phyloP scores from a whole-genome alignment of 1,284 basidiomycete genomes.

The Rhodotorula mucilaginosa region DNA sequence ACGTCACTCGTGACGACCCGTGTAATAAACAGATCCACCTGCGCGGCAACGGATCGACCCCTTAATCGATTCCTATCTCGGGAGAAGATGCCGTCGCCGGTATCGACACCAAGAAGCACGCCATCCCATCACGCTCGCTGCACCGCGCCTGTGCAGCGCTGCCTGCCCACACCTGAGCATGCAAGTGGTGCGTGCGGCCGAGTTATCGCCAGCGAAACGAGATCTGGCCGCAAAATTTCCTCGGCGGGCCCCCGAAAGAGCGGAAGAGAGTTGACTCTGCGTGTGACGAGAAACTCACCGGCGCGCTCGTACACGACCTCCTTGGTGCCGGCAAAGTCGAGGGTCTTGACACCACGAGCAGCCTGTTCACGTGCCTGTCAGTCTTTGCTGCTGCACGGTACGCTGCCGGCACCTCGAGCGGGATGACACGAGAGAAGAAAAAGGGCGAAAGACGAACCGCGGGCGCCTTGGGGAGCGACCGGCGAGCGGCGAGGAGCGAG shows the following conservation, averaged over 20 bases:
- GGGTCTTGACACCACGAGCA: slow-evolving; percentile 77
- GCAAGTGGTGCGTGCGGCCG: too few species aligned
- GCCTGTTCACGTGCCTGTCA: background rate
- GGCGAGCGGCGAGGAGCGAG: slow-evolving; percentile 27
- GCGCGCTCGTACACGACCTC: slow-evolving; percentile 85
- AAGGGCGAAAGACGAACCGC: background rate
- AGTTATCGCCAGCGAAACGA: background rate
- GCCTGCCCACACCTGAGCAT: too few species aligned
- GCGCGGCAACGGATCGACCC: too few species aligned
- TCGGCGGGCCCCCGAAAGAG: background rate
- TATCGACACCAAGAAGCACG: background rate
- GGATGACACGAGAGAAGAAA: background rate
- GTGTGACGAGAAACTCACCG: slow-evolving; percentile 17
- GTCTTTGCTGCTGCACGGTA: background rate
- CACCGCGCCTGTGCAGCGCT: background rate
- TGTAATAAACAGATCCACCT: too few species aligned
- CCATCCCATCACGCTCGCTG: background rate
- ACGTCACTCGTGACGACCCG: too few species aligned
- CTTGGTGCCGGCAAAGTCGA: slow-evolving; percentile 94
- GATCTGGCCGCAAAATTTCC: background rate
- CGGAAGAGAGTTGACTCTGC: slow-evolving; percentile 1
- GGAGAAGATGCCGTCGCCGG: too few species aligned
- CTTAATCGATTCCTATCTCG: too few species aligned
- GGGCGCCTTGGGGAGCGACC: slow-evolving; percentile 20
- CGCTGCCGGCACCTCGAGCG: background rate